Evolutionary conservation across 495 filamentous ascomycete genomes (phyloP).

Genomic region (Penicillium coprophilum): DNA sequence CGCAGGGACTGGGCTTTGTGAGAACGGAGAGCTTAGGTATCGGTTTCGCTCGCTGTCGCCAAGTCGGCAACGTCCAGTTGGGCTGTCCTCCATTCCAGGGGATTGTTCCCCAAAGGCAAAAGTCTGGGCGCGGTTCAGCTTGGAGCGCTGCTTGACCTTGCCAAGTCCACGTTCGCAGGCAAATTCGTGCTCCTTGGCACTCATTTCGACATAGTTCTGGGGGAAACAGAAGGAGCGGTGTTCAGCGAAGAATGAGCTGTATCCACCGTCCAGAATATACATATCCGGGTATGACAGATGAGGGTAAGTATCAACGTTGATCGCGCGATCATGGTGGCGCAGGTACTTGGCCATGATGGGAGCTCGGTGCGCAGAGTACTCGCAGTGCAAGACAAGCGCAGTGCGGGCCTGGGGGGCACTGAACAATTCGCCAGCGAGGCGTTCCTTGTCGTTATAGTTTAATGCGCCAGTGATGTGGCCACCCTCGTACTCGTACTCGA

Average conservation of each 20-base stretch:
- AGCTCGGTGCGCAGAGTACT: slow-evolving; percentile 97
- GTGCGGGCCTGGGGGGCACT: slow-evolving; percentile 64
- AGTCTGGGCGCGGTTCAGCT: slow-evolving; percentile 84
- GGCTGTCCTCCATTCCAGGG: slow-evolving; percentile 72
- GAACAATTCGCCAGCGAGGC: slow-evolving; percentile 76
- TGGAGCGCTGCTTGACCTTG: slow-evolving; percentile 77
- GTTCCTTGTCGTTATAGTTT: slow-evolving; percentile 95
- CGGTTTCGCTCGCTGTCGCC: slow-evolving; percentile 32
- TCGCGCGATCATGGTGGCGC: slow-evolving; percentile 77
- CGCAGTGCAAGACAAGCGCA: slow-evolving; percentile 91
- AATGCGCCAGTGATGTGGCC: slow-evolving; percentile 90
- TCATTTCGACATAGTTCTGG: slow-evolving; percentile 96
- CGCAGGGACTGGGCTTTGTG: slow-evolving; percentile 52
- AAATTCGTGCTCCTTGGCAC: slow-evolving; percentile 78
- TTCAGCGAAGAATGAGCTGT: slow-evolving; percentile 83
- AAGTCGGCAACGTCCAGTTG: slow-evolving; percentile 63
- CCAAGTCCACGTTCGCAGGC: slow-evolving; percentile 94
- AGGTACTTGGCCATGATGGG: slow-evolving; percentile 84
- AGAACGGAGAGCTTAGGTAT: slow-evolving; percentile 51
- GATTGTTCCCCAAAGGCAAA: slow-evolving; percentile 83
- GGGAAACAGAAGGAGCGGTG: slow-evolving; percentile 80
- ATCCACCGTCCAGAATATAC: slow-evolving; percentile 95
- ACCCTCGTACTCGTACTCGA: slow-evolving; percentile 97
- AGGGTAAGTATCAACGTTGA: slow-evolving; percentile 82
- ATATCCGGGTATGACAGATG: slow-evolving; percentile 89